Evolutionary conservation across 1,284 basidiomycete species (phyloP), one percentile per base, ranked within the genome.

Genomic region (Phlebopus sp.): DNA sequence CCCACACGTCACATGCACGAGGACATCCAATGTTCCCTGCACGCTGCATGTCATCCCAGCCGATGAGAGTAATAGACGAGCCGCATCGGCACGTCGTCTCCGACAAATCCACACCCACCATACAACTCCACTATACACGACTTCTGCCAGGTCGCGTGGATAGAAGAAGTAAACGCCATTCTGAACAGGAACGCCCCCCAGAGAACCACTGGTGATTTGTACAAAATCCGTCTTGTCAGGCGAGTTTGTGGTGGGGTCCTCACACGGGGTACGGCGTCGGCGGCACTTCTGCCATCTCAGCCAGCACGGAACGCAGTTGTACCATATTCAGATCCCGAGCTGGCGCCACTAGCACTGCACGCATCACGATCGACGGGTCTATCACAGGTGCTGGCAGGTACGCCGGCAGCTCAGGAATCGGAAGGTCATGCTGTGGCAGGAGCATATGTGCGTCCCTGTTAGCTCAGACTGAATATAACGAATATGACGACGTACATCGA

Each of bases 331-430:
- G 63, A 53, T 75, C 75, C 30, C 63, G 62, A 21, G 71, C 68
- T 11, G 70, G 69, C 11, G 73, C 67, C 17, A 80, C 66, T 25
- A 79, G 59, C 27, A 83, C 59, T 2, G 79, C 81, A 30, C 73
- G 73, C 45, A 84, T 52, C 2, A 82, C 69, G 21, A 81, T 44
- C 35, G 57, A 55, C 36, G 69, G 59, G 57, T 76, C 60, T 51
- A 76, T 54, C 31, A 56, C 51, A 51, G 67, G 69, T 47, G 66
- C 55, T 35, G 66, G 46, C 47, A 67, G 57, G 57, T 69, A 67
- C 49, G 68, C 57, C 17, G 73, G 73, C 47, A 74, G 62, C 42
- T 55, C 61, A 34, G 76, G 75, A 46, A 74, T 67, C 18, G 64
- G 61, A 37, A 74, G 47, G 38, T 66, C 55, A 41, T 52, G 55